Conservation (phyloP, 345 rosid species). For the Eucalyptus fibrosa region DNA sequence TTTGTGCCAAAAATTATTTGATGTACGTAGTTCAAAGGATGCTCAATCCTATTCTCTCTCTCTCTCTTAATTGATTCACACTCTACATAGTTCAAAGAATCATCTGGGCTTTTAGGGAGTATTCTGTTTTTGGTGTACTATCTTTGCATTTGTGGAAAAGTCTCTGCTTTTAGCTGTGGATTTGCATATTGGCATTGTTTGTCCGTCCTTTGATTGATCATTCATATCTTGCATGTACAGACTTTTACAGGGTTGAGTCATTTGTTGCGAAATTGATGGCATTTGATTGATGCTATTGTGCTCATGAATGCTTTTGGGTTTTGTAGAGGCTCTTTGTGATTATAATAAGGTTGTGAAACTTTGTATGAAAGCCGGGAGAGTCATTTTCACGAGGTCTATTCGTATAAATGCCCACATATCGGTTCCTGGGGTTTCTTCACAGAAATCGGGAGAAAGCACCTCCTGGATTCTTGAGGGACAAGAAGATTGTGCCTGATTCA, state of each 20-base stretch:
- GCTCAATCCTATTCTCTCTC: no score
- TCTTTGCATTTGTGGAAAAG: background rate
- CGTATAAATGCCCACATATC: constrained; percentile 44
- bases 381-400: constrained; percentile 11
- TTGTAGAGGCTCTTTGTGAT: constrained; percentile 1
- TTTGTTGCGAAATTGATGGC: background rate
- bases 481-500: constrained; percentile 58
- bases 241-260: background rate
- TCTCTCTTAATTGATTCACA: no score
- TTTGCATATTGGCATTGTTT: background rate
- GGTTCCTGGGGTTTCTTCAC: constrained; percentile 23
- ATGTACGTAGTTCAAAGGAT: no score
- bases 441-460: constrained; percentile 9
- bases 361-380: constrained; percentile 1
- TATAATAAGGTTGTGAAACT: background rate
- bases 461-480: constrained; percentile 25
- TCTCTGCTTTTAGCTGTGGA: background rate
- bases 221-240: background rate
- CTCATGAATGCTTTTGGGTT: background rate
- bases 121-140: background rate
- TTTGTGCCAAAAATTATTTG: no score
- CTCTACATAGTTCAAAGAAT: background rate
- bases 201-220: background rate
- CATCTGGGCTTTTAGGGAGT: background rate
- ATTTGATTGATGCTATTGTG: background rate